phyloP scores from a whole-genome alignment of 495 filamentous ascomycete species.

The Opeltia flavorubescens region DNA sequence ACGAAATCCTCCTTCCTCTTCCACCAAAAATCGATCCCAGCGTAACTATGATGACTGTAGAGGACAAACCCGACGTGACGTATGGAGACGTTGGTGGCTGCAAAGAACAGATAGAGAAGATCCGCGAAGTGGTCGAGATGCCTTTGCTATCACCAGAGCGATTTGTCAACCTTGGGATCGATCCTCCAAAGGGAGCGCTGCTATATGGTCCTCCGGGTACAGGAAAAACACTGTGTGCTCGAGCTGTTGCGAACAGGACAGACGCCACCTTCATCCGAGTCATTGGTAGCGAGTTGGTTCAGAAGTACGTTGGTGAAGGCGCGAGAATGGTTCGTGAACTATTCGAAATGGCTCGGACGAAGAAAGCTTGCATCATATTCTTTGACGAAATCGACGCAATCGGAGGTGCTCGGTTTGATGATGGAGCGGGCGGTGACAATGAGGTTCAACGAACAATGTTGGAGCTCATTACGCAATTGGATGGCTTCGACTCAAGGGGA shows the following conservation, averaged over 20 bases:
- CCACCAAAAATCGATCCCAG: conserved; percentile 98
- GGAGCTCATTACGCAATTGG: conserved; percentile 94
- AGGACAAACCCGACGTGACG: conserved; percentile 98
- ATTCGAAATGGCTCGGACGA: conserved; percentile 98
- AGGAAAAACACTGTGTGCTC: conserved; percentile 93
- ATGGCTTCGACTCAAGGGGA: conserved; percentile 92
- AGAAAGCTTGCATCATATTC: conserved; percentile 99
- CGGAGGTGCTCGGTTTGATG: conserved; percentile 95
- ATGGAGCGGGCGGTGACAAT: conserved; percentile 95
- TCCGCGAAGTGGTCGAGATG: conserved; percentile 97
- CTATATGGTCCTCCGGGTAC: conserved; percentile 96
- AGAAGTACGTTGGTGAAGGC: conserved; percentile 98
- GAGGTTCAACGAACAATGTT: conserved; percentile 99
- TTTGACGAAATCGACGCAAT: conserved; percentile 99
- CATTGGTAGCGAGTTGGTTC: conserved; percentile 91
- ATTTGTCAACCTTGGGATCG: conserved; percentile 94
- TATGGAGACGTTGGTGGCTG: conserved; percentile 98
- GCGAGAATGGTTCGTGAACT: conserved; percentile 96
- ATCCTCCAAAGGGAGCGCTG: conserved; percentile 93
- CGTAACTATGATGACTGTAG: conserved; percentile 99
- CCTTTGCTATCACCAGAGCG: conserved; percentile 90
- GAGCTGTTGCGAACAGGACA: conserved; percentile 93
- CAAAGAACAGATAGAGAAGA: conserved; percentile 99
- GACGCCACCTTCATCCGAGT: conserved; percentile 98
- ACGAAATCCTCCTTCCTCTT: conserved; percentile 93